These are phyloP conservation scores for Alternaria conjuncta DNA, from an alignment of 2,329 filamentous ascomycete genomes.

Conservation along the genomic window DNA sequence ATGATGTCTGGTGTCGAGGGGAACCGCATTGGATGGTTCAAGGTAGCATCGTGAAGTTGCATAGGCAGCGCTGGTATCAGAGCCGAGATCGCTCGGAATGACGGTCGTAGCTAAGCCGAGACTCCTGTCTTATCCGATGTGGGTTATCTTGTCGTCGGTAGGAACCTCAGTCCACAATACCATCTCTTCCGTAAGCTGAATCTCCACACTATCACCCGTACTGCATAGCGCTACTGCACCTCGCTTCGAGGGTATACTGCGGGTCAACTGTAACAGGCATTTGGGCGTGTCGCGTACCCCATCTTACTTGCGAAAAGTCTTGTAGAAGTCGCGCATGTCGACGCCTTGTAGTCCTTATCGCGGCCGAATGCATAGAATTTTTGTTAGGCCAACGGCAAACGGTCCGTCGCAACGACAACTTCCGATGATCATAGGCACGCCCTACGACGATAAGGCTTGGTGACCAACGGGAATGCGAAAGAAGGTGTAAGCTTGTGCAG, in stretches of 20 bases:
- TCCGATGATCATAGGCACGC: neutral
- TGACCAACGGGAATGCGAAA: slow-evolving; percentile 24
- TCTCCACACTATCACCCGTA: slow-evolving; percentile 28
- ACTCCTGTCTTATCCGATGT: neutral
- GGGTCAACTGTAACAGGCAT: slow-evolving; percentile 3
- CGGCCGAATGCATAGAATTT: slow-evolving; percentile 5
- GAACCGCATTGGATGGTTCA: neutral
- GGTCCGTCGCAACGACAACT: neutral
- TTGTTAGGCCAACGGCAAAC: neutral
- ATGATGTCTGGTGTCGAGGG: neutral
- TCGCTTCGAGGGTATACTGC: slow-evolving; percentile 8
- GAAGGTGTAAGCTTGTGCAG: neutral
- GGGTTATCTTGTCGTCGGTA: slow-evolving; percentile 9
- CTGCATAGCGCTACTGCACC: slow-evolving; percentile 28
- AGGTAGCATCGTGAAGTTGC: neutral
- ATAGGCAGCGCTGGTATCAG: neutral
- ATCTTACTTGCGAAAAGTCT: slow-evolving; percentile 5
- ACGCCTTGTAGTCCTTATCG: slow-evolving; percentile 24
- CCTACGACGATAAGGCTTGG: slow-evolving; percentile 20
- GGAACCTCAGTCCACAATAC: neutral
- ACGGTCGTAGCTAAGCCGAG: neutral
- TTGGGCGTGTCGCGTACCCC: slow-evolving; percentile 13
- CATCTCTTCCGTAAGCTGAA: slow-evolving; percentile 5
- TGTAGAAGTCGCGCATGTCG: neutral
- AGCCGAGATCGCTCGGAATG: neutral